A percentile compares a stretch with the other conserved stretches of the same genome.
Evolutionary conservation across 352 stramenopile genomes (phyloP).

Genomic region (Thalassiosira sp.): DNA sequence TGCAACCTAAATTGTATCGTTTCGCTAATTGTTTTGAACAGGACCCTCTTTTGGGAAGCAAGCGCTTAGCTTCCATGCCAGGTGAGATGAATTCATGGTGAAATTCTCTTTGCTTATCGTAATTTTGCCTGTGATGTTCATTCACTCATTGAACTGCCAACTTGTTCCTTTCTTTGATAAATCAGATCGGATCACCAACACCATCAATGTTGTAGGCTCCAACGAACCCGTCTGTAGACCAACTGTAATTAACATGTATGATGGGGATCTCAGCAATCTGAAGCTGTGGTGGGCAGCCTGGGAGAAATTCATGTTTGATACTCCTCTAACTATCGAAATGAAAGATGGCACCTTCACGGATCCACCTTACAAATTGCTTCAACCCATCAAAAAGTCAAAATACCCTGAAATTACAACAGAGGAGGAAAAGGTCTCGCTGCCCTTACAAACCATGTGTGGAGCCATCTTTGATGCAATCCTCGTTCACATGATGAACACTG

Average conservation of each 20-base stretch:
- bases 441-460: constrained; percentile 84
- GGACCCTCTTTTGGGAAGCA: constrained; percentile 80
- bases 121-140: neutral
- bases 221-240: constrained; percentile 75
- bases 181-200: constrained; percentile 86
- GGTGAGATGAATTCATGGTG: neutral
- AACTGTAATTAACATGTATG: constrained; percentile 87
- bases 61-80: constrained; percentile 85
- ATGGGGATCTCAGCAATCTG: constrained; percentile 68
- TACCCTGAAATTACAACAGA: constrained; percentile 84
- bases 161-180: neutral
- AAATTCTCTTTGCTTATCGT: neutral
- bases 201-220: constrained; percentile 76
- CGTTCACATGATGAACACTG: constrained; percentile 87
- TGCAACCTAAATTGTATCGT: neutral
- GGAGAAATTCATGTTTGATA: constrained; percentile 84
- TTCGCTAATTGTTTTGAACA: constrained; percentile 17
- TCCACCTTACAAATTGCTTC: constrained; percentile 79
- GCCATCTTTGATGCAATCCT: constrained; percentile 87
- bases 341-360: constrained; percentile 56
- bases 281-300: constrained; percentile 83
- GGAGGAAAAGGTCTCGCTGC: constrained; percentile 84
- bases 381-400: constrained; percentile 84
- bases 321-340: constrained; percentile 60
- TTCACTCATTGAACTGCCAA: neutral